Evolutionary conservation across 2,329 filamentous ascomycete species (phyloP).

Genomic region (Phaeosphaeriaceae sp.): DNA sequence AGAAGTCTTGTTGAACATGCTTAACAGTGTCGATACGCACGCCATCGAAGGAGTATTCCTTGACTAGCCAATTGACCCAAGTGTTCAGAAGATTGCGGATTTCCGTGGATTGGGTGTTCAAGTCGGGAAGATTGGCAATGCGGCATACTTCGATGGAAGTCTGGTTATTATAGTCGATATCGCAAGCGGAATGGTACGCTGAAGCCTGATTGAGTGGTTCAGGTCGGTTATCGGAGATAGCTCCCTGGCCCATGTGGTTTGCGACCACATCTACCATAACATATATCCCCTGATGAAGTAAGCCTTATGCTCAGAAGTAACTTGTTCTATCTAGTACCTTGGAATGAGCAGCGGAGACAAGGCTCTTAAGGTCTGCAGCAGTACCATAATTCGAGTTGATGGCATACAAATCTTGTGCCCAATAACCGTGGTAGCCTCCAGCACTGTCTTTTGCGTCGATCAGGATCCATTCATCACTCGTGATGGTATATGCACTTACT

Average conservation of each 20-base stretch:
- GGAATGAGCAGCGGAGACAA: constrained; percentile 55
- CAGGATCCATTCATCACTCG: neutral
- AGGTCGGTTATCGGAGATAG: constrained; percentile 36
- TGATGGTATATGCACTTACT: constrained; percentile 24
- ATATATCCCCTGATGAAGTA: constrained; percentile 45
- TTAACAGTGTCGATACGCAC: constrained; percentile 68
- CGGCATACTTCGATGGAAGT: constrained; percentile 39
- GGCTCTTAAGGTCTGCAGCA: constrained; percentile 54
- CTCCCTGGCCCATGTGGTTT: constrained; percentile 52
- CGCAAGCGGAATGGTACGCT: constrained; percentile 35
- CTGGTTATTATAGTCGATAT: constrained; percentile 42
- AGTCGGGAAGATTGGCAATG: constrained; percentile 39
- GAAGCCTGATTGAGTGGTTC: constrained; percentile 34
- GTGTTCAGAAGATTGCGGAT: constrained; percentile 32
- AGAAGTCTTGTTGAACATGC: constrained; percentile 67
- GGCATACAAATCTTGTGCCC: constrained; percentile 56
- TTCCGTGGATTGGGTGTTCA: constrained; percentile 34
- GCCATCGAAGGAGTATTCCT: constrained; percentile 55
- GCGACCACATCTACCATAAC: constrained; percentile 62
- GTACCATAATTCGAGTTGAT: constrained; percentile 60
- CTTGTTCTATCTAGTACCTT: constrained; percentile 44
- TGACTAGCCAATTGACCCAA: constrained; percentile 41
- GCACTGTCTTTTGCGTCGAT: constrained; percentile 40
- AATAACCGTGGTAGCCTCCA: constrained; percentile 60
- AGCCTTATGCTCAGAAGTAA: neutral